Percentiles rank a stretch among this genome's conserved stretches.
phyloP scores from a whole-genome alignment of 2,329 filamentous ascomycete species.

The Biscogniauxia sp. region DNA sequence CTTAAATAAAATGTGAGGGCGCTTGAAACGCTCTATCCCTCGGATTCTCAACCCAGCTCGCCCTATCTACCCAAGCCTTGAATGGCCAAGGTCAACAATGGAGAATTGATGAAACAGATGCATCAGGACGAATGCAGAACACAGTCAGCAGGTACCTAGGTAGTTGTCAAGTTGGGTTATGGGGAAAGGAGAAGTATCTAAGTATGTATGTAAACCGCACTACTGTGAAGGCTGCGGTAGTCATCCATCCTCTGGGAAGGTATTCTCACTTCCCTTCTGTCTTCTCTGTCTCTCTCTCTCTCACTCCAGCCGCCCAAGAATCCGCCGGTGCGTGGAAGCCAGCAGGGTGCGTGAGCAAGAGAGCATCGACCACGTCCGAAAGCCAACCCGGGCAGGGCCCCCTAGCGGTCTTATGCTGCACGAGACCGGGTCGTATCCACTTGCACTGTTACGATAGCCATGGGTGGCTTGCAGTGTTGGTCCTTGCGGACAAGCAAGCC shows the following conservation, averaged over 20 bases:
- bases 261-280: no score
- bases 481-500: conserved; percentile 19
- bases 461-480: conserved; percentile 16
- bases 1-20: background rate
- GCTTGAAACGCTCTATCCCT: background rate
- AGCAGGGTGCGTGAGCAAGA: background rate
- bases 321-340: conserved; percentile 6
- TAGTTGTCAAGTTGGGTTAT: background rate
- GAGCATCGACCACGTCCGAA: conserved; percentile 8
- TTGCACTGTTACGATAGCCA: conserved; percentile 19
- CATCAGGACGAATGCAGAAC: background rate
- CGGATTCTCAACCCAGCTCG: background rate
- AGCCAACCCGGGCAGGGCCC: background rate
- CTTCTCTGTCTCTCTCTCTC: background rate
- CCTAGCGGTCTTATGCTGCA: conserved; percentile 23
- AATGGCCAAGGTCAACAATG: background rate
- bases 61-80: background rate
- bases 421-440: conserved; percentile 20
- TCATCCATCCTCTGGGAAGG: background rate
- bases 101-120: background rate
- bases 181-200: background rate
- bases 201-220: no score
- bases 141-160: background rate
- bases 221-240: background rate
- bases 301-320: background rate